Evolutionary conservation across 108 stramenopile species (phyloP), one percentile per base, ranked within the genome.

Genomic region (Mediolabrus comicus): DNA sequence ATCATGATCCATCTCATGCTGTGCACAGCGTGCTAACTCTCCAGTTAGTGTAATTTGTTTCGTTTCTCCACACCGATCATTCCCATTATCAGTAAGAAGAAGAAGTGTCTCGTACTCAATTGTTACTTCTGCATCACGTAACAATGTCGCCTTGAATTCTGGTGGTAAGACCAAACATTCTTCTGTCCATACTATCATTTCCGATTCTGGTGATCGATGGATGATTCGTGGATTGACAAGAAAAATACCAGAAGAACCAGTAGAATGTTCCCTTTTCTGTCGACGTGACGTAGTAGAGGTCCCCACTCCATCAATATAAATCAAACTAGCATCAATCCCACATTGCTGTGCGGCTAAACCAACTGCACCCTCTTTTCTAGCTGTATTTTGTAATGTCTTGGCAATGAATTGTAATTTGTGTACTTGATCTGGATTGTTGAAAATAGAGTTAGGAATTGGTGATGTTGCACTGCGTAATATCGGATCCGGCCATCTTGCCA

Each of bases 1-100:
- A 79, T 95, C 93, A 65, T 95, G 93, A 77, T 95, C 89, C 65
- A 90, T 72, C 80, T 95, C 93, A 67, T 95, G 93, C 53, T 95
- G 93, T 7, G 77, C 68, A 34, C 81, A 77, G 19, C 93, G 78
- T 27, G 88, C 87, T 14, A 74, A 36, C 69, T 92, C 93, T 43
- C 85, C 86, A 10, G 52, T 24, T 0, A 91, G 70, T 8, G 38
- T 52, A 30, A 69, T 72, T 31, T 58, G 55, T 43, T 62, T 71
- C 19, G 72, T 82, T 5, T 25, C 5, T 22, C 79, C 71, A 11
- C 33, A 27, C 77, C 66, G 57, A 36, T 28, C 43, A 14, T 63
- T 74, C 5, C 56, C 46, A 16, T 75, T 26, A 29, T 43, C 28
- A 52, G 3, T 10, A 7, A n/a, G n/a, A n/a, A n/a, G n/a, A n/a